Base-by-base conservation (phyloP, 2,329 filamentous ascomycete species). In the Trichoderma gracile region DNA sequence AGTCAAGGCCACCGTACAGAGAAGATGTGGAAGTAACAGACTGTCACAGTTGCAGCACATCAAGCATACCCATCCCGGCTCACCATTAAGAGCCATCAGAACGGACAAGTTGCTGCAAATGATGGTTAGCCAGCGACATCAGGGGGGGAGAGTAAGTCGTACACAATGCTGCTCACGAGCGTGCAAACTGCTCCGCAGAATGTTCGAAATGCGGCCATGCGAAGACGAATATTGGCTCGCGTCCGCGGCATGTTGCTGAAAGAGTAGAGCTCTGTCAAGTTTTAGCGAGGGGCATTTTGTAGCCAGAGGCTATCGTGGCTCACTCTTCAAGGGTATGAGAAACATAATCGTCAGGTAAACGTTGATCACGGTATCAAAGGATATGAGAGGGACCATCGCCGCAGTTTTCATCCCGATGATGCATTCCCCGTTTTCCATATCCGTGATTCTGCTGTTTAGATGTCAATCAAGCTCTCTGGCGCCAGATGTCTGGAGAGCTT, bases 1-100 rank as follows among this genome's bases (percentile, higher is more conserved):
- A 25, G 40, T 7, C 21, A 40, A 52, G 40, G 17, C 21, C 42
- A 19, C 14, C 42, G 17, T 43, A 3, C 10, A 53, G 43, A 56
- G 7, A n/a, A 23, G 27, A 27, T 27, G 40, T 42, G 47, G 15
- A 30, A 19, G 65, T 33, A 27, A 75, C 80, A 70, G 73, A 86
- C 85, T 82, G 71, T 89, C 86, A 67, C 81, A 79, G 69, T 88
- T 89, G 71, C 86, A 89, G 69, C 84, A 86, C 77, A 87, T 85
- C 4, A 89, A 78, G 68, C 86, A 89, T 3, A 89, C 80, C 86
- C 86, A 89, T 3, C 83, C 86, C 2, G 83, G 85, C 70, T 89
- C 86, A 14, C 86, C 86, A 25, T 84, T 74, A 2, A 89, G 78
- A 1, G 79, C 79, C 78, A 86, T 82, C 0, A 89, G 74, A 0